phyloP scores from a whole-genome alignment of 805 yeast species.

The Lachancea fermentati region DNA sequence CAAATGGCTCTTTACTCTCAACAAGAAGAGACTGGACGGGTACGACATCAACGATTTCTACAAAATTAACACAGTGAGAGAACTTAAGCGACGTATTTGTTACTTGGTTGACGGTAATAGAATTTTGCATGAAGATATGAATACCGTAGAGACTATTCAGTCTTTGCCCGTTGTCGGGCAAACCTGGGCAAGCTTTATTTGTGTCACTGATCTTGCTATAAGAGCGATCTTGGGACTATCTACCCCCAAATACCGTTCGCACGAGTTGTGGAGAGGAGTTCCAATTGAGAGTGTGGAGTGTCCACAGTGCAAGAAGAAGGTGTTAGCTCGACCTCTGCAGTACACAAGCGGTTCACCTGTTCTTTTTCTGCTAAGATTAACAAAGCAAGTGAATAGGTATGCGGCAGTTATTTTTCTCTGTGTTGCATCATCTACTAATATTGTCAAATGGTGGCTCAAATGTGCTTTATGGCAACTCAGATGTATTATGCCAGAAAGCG shows the following conservation, averaged over 20 bases:
- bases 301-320: conserved; percentile 20
- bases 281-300: conserved; percentile 14
- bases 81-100: conserved; percentile 13
- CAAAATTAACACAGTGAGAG: conserved; percentile 6
- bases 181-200: conserved; percentile 8
- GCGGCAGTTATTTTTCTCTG: conserved; percentile 8
- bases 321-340: conserved; percentile 6
- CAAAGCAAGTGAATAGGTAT: conserved; percentile 9
- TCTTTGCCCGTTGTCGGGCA: conserved; percentile 13
- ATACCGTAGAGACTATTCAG: conserved; percentile 12
- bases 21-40: conserved; percentile 10
- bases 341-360: conserved; percentile 10
- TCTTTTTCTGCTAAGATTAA: conserved; percentile 3
- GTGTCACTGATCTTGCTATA: conserved; percentile 5
- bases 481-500: conserved; percentile 25
- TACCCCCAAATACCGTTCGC: background rate
- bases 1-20: conserved; percentile 18
- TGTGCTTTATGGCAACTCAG: conserved; percentile 26
- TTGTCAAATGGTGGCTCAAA: conserved; percentile 18
- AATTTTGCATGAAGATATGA: conserved; percentile 15
- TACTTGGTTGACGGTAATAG: conserved; percentile 17
- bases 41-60: conserved; percentile 8
- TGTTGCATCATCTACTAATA: conserved; percentile 12
- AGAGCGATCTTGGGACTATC: conserved; percentile 2
- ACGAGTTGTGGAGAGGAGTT: conserved; percentile 8